A percentile compares a stretch with the other conserved stretches of the same genome.
Evolutionary conservation across 306 rosid genomes (phyloP).

Genomic region (Castanospermum australe): DNA sequence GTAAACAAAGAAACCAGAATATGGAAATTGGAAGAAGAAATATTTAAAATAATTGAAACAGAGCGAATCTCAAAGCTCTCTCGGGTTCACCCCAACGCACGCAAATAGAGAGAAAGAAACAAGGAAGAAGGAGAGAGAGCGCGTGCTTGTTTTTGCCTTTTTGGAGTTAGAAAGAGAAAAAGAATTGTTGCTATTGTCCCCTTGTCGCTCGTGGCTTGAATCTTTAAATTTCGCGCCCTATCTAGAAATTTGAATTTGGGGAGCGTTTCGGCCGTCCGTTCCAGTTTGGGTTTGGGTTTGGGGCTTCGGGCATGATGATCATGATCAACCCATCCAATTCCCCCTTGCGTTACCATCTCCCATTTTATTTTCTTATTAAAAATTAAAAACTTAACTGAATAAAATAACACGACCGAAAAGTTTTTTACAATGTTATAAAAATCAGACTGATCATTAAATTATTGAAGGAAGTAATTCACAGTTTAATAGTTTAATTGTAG

Average conservation of each 20-base stretch:
- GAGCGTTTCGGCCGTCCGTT: not conserved
- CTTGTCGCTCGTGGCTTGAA: not conserved
- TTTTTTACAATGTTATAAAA: too few species aligned
- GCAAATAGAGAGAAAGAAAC: not conserved
- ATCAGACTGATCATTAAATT: too few species aligned
- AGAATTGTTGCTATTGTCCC: not conserved
- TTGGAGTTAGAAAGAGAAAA: not conserved
- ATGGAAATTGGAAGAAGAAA: not conserved
- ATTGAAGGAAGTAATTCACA: too few species aligned
- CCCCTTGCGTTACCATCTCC: too few species aligned
- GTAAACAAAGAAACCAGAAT: too few species aligned
- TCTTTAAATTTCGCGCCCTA: constrained; percentile 30
- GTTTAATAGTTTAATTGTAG: too few species aligned
- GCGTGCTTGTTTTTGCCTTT: not conserved
- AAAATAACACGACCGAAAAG: too few species aligned
- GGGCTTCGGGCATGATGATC: too few species aligned
- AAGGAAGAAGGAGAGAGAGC: not conserved
- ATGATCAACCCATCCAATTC: too few species aligned
- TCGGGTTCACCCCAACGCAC: not conserved
- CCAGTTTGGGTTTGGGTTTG: not conserved
- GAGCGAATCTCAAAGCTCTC: not conserved
- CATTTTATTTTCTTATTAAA: too few species aligned
- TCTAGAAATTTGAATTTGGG: constrained; percentile 24
- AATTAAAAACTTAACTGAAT: too few species aligned
- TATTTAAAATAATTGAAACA: not conserved